Base-by-base conservation (phyloP, 352 stramenopile species). In the Globisporangium recalcitrans region DNA sequence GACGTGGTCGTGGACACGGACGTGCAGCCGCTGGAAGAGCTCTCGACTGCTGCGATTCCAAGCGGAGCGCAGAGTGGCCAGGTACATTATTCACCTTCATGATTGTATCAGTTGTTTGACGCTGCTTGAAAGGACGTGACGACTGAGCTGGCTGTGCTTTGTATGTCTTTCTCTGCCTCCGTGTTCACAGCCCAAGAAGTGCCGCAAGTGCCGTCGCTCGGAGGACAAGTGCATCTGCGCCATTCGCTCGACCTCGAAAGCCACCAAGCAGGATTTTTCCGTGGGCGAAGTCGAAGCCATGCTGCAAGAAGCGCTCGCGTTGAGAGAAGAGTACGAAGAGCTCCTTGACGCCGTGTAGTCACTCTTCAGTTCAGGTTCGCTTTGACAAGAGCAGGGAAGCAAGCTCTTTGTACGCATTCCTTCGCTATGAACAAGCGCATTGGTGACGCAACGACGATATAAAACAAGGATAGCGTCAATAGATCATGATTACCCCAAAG, bases 271-370 rank as follows among this genome's bases (percentile, higher is more conserved):
- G 22, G 71, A 86, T 1, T 78, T 85, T 52, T 88, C 85, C 0
- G 69, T 76, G 13, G 69, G 60, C 4, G 73, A 91, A 44, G 58
- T 94, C 13, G 67, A 74, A 61, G 64, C 74, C 40, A 91, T 91
- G 85, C 71, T 94, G 54, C 67, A 87, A 31, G 79, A 94, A 48
- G 80, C 82, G 1, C 71, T 92, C 13, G 74, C 78, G 29, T 48
- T 91, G 52, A 78, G 80, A 21, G 77, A 91, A 19, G 74, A 88
- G 36, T 86, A 89, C 38, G 79, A 89, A 42, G 78, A 91, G 47
- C 64, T 91, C n/a, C 60, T 90, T 19, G 72, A 87, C n/a, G 59
- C 72, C 6, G 16, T 46, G 16, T 46, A 46, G 38, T 31, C n/a
- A n/a, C 14, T 44, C 11, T 21, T 22, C 16, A 13, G 21, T 1